These are phyloP conservation scores for Hypoxylon sp. DNA, from an alignment of 2,329 filamentous ascomycete genomes.

Conservation along the genomic window DNA sequence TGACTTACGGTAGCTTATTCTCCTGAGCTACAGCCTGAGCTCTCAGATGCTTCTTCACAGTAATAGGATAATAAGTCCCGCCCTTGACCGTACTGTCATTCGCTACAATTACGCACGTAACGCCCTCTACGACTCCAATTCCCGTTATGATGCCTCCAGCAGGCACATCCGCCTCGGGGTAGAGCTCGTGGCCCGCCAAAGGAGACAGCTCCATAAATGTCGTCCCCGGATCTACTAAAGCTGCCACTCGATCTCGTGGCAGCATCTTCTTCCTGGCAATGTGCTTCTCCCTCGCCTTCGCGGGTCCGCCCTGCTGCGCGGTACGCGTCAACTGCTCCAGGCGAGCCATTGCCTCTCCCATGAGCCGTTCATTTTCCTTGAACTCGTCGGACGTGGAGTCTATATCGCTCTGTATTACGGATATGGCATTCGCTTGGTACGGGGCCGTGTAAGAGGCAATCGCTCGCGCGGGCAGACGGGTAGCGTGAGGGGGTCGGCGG, in stretches of 20 bases:
- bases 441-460: conserved; percentile 84
- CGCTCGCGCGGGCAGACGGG: conserved; percentile 48
- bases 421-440: conserved; percentile 86
- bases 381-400: conserved; percentile 84
- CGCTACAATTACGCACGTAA: conserved; percentile 91
- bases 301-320: conserved; percentile 81
- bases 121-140: conserved; percentile 89
- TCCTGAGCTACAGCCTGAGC: conserved; percentile 92
- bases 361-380: conserved; percentile 82
- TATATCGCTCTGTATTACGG: conserved; percentile 79
- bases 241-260: conserved; percentile 87
- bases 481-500: conserved; percentile 48
- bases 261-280: conserved; percentile 92
- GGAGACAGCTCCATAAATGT: conserved; percentile 94
- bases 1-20: conserved; percentile 76
- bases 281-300: conserved; percentile 90
- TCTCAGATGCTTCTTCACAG: conserved; percentile 95
- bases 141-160: conserved; percentile 94
- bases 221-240: conserved; percentile 88
- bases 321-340: conserved; percentile 78
- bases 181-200: conserved; percentile 88
- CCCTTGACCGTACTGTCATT: conserved; percentile 99
- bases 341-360: conserved; percentile 78
- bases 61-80: conserved; percentile 96
- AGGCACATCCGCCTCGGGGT: conserved; percentile 87